Evolutionary conservation across 1,284 basidiomycete species (phyloP).

Genomic region (Sporisorium exsertum): DNA sequence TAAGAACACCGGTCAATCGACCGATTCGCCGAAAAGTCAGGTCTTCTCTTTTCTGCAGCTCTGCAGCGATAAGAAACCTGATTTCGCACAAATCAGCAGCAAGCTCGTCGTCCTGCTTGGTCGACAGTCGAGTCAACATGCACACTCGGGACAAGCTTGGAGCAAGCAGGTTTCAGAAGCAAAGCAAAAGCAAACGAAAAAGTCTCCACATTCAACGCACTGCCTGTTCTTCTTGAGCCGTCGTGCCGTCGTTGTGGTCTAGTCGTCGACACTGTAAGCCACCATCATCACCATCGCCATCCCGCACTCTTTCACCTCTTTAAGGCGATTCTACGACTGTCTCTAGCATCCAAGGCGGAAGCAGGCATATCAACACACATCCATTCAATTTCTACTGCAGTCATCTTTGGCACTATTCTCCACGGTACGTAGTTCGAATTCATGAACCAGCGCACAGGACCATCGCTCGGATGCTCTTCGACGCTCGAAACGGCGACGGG

Average conservation of each 20-base stretch:
- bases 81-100: conserved; percentile 1
- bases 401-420: conserved; percentile 3
- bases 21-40: neutral
- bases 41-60: neutral
- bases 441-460: neutral
- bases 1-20: neutral
- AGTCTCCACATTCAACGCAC: conserved; percentile 9
- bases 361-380: neutral
- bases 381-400: neutral
- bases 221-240: neutral
- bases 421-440: conserved; percentile 17
- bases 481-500: neutral
- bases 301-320: neutral
- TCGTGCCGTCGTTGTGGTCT: neutral
- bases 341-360: neutral
- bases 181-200: neutral
- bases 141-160: neutral
- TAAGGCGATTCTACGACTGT: neutral
- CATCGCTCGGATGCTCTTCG: neutral
- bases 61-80: conserved; percentile 9
- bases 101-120: neutral
- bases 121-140: conserved; percentile 6
- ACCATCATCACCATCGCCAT: conserved; percentile 8
- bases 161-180: neutral
- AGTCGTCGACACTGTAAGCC: neutral